Conservation (phyloP, 331 rosid species). For the Malus hybrid region DNA sequence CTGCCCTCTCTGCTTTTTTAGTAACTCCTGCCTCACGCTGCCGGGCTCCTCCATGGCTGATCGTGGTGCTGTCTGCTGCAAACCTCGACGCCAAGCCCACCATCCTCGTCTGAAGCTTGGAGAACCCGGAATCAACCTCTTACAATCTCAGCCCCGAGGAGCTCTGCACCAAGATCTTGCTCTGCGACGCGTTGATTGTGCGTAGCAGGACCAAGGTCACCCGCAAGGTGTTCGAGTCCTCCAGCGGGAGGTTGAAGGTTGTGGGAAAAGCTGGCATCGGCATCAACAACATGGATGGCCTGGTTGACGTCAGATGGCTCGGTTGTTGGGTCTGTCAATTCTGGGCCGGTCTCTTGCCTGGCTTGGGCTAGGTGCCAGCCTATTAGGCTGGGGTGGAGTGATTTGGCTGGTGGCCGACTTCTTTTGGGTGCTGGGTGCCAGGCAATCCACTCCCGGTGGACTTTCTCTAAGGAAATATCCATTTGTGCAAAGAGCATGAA, state of each 20-base stretch:
- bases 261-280: conserved; percentile 88
- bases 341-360: no score
- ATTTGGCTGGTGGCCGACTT: no score
- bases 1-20: conserved; percentile 54
- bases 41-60: conserved; percentile 7
- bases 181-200: conserved; percentile 77
- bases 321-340: no score
- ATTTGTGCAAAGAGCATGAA: no score
- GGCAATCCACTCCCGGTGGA: no score
- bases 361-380: no score
- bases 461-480: no score
- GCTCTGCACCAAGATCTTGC: conserved; percentile 85
- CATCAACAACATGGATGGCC: conserved; percentile 75
- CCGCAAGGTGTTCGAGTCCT: conserved; percentile 78
- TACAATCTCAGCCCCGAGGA: conserved; percentile 70
- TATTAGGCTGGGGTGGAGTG: no score
- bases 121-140: conserved; percentile 47
- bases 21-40: conserved; percentile 24
- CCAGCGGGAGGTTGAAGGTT: conserved; percentile 70
- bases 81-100: conserved; percentile 57
- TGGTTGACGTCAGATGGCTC: conserved; percentile 25
- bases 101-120: conserved; percentile 79
- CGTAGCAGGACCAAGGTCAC: conserved; percentile 75
- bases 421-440: no score
- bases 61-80: conserved; percentile 43